Conservation (phyloP, 768 basidiomycete species). For the Lepiota venenata region DNA sequence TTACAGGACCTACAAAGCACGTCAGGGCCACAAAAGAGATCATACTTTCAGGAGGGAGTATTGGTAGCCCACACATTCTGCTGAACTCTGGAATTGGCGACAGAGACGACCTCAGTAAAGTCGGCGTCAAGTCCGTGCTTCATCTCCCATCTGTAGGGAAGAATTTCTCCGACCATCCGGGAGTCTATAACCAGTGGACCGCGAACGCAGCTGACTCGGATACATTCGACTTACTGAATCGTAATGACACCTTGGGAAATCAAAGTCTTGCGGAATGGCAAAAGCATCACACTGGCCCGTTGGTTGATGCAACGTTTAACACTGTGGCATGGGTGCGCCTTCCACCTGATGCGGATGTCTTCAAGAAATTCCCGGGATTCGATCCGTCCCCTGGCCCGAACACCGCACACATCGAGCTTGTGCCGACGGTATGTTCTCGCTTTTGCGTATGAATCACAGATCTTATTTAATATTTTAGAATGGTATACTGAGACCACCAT, state of each 20-base stretch:
- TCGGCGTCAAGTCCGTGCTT: constrained; percentile 23
- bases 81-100: constrained; percentile 33
- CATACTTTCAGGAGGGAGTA: constrained; percentile 34
- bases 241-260: constrained; percentile 19
- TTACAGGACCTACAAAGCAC: not conserved
- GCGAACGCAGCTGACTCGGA: constrained; percentile 22
- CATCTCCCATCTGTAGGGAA: constrained; percentile 33
- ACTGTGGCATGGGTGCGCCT: constrained; percentile 26
- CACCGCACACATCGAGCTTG: constrained; percentile 31
- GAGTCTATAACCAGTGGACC: constrained; percentile 10
- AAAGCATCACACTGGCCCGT: constrained; percentile 17
- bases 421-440: constrained; percentile 23
- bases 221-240: constrained; percentile 23
- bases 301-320: constrained; percentile 20
- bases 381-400: constrained; percentile 35
- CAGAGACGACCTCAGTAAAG: constrained; percentile 16
- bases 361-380: constrained; percentile 16
- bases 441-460: not conserved
- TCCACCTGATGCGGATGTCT: constrained; percentile 24
- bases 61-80: constrained; percentile 31
- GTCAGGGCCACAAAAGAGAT: constrained; percentile 29
- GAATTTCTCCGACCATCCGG: constrained; percentile 30
- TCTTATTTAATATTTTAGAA: not conserved
- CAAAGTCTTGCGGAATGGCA: constrained; percentile 26
- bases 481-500: constrained; percentile 13